These are phyloP conservation scores for Smallanthus sonchifolius DNA, from an alignment of 129 eudicot genomes.

Conservation along the genomic window DNA sequence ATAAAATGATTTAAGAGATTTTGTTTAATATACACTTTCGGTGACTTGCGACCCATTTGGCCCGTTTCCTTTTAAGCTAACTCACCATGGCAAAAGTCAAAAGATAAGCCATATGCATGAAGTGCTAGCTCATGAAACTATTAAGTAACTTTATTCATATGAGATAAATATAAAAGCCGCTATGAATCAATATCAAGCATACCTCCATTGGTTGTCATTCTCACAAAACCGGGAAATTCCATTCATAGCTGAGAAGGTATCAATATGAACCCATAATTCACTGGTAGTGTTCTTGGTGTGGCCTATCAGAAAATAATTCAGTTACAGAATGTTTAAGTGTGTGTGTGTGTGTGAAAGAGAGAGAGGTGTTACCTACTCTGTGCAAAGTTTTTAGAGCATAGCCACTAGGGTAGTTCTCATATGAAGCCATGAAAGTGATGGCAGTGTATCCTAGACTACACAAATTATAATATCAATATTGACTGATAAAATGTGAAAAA, in stretches of 20 bases:
- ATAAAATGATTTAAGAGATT: not conserved
- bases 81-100: not conserved
- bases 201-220: slow-evolving; percentile 76
- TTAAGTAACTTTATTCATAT: not conserved
- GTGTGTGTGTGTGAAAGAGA: not conserved
- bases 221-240: slow-evolving; percentile 96
- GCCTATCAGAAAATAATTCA: slow-evolving; percentile 35
- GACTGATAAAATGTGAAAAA: slow-evolving; percentile 1
- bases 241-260: slow-evolving; percentile 91
- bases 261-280: slow-evolving; percentile 72
- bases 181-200: slow-evolving; percentile 3
- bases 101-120: not conserved
- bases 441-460: slow-evolving; percentile 77
- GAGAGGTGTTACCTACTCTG: slow-evolving; percentile 53
- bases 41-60: not conserved
- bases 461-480: slow-evolving; percentile 26
- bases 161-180: not conserved
- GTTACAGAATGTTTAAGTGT: not conserved
- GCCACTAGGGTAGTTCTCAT: slow-evolving; percentile 94
- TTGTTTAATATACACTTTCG: not conserved
- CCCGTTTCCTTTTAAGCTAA: not conserved
- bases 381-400: slow-evolving; percentile 72
- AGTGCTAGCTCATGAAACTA: slow-evolving; percentile 6
- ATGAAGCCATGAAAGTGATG: slow-evolving; percentile 80
- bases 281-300: slow-evolving; percentile 36